Evolutionary conservation across 1,139 yeast genomes (phyloP).

Genomic region (Pneumocystis murina): DNA sequence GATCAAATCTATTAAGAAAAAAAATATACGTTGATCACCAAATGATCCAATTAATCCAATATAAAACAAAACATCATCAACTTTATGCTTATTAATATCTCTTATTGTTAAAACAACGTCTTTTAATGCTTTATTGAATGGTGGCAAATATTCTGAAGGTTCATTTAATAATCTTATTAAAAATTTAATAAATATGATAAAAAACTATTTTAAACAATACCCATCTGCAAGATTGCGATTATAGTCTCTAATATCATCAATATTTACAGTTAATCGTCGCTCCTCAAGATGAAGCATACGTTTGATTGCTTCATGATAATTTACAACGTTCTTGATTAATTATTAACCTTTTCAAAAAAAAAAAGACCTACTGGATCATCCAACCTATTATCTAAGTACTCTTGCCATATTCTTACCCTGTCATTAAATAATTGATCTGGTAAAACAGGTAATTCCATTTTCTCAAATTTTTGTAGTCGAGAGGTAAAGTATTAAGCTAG

Average conservation of each 20-base stretch:
- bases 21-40: slow-evolving; percentile 49
- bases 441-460: slow-evolving; percentile 1
- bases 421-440: slow-evolving; percentile 37
- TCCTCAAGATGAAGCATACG: slow-evolving; percentile 53
- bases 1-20: not conserved
- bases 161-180: slow-evolving; percentile 32
- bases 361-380: slow-evolving; percentile 24
- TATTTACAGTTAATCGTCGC: slow-evolving; percentile 55
- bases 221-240: slow-evolving; percentile 73
- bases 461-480: not conserved
- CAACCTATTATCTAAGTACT: slow-evolving; percentile 44
- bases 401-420: slow-evolving; percentile 77
- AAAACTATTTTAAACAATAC: slow-evolving; percentile 9
- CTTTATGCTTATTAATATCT: slow-evolving; percentile 28
- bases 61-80: slow-evolving; percentile 53
- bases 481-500: not conserved
- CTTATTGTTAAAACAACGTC: slow-evolving; percentile 51
- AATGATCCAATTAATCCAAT: slow-evolving; percentile 82
- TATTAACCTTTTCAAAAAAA: not conserved
- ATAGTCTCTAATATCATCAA: slow-evolving; percentile 79
- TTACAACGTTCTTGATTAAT: slow-evolving; percentile 25
- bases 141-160: slow-evolving; percentile 81
- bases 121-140: slow-evolving; percentile 73
- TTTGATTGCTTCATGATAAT: slow-evolving; percentile 55
- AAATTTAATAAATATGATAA: not conserved